Evolutionary conservation across 345 rosid species (phyloP), one percentile per base, ranked within the genome.

Genomic region (Arabis hirsuta): DNA sequence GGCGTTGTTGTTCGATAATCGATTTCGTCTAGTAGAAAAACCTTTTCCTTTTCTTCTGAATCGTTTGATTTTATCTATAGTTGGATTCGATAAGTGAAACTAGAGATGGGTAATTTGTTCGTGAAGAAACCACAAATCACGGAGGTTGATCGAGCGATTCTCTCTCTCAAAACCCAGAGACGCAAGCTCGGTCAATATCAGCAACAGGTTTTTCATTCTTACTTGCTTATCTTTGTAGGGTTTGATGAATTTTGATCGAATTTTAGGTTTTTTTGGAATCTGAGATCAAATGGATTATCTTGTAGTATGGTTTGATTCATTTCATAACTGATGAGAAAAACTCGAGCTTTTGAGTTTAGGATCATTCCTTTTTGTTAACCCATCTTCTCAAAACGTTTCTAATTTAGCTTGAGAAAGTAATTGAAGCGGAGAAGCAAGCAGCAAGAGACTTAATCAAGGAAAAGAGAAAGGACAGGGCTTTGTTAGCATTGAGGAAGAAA

Each of bases 111-210:
- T 45, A 95, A 95, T 71, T n/a, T 95, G 59, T 88, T 91, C 54
- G 96, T 84, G 83, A 95, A 95, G 90, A 95, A 86, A 78, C 96
- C 98, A 13, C 89, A 95, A 82, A 86, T 95, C 84, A 95, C 99
- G 7, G 96, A 91, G 7, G 96, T 95, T 19, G 99, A 95, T 80
- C 86, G 84, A 59, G 99, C 97, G 38, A 91, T 90, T 72, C 98
- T 95, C n/a, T 88, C 96, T 60, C 96, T 91, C 73, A 95, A 95
- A 82, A 91, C 98, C 67, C 96, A 91, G 72, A 80, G 98, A 53
- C 96, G 99, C 76, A 95, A 95, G 84, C 96, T 95, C 46, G 99
- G 73, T 11, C 86, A 88, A 45, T 90, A 90, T 53, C 99, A 95
- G 77, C 96, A 79, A 41, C 86, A 88, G 96, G 97, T 94, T 62